phyloP scores from a whole-genome alignment of 2,329 filamentous ascomycete species.

The Neonectria ditissima region DNA sequence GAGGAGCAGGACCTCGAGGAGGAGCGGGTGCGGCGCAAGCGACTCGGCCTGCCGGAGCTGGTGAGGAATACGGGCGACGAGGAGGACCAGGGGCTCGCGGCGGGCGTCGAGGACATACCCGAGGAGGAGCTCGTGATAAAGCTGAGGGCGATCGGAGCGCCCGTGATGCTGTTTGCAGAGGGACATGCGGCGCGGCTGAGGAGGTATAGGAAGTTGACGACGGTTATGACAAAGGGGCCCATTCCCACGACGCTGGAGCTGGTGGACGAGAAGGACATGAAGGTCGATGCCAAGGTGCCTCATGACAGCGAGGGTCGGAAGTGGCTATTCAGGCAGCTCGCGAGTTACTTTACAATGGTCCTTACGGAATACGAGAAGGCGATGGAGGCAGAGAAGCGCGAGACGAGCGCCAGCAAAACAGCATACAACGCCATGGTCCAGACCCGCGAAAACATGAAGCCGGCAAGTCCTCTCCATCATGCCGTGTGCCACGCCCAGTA shows the following conservation, averaged over 20 bases:
- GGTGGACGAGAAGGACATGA: slow-evolving; percentile 90
- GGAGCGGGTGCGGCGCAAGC: slow-evolving; percentile 78
- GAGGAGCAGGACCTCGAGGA: slow-evolving; percentile 81
- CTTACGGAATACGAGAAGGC: slow-evolving; percentile 87
- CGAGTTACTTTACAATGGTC: slow-evolving; percentile 97
- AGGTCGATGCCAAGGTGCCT: slow-evolving; percentile 73
- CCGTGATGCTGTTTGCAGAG: slow-evolving; percentile 84
- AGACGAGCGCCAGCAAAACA: slow-evolving; percentile 82
- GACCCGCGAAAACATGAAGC: slow-evolving; percentile 87
- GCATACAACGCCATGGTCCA: slow-evolving; percentile 89
- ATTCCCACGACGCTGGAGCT: slow-evolving; percentile 87
- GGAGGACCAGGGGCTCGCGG: slow-evolving; percentile 56
- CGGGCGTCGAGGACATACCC: slow-evolving; percentile 69
- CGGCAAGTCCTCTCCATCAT: slow-evolving; percentile 58
- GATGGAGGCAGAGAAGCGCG: slow-evolving; percentile 72
- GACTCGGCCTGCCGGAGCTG: slow-evolving; percentile 83
- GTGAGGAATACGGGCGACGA: slow-evolving; percentile 56
- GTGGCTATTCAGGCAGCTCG: slow-evolving; percentile 87
- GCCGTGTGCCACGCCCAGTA: fast-evolving
- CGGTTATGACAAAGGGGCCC: slow-evolving; percentile 76
- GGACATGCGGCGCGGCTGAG: slow-evolving; percentile 74
- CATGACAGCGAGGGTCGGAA: slow-evolving; percentile 73
- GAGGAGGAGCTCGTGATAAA: slow-evolving; percentile 77
- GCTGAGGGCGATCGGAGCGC: slow-evolving; percentile 79
- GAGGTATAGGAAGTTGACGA: slow-evolving; percentile 75